Evolutionary conservation across 768 basidiomycete species (phyloP), one percentile per base, ranked within the genome.

Genomic region (Polyporus arcularius): DNA sequence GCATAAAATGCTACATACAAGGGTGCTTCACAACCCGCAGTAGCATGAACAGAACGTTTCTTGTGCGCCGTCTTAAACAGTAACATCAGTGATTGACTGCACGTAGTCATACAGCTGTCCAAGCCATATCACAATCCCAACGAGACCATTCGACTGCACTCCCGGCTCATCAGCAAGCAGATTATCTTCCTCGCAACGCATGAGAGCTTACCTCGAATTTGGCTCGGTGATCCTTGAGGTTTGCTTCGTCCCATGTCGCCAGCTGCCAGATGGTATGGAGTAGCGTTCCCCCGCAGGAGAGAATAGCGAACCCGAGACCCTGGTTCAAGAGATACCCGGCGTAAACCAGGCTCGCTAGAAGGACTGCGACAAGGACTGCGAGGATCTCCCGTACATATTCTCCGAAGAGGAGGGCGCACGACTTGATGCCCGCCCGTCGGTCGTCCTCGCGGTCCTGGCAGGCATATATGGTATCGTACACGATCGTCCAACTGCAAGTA

Each of bases 381-480:
- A 90, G 79, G 61, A 89, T 75, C 0, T 83, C 80, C 2, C 82
- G 78, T 30, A 89, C 84, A 72, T 80, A 79, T 2, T 77, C 72
- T 15, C 86, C 88, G 68, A 89, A 90, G 15, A 89, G 78, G 49
- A 92, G 81, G 0, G 91, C 90, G 28, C 88, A 92, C 6, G 89
- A 92, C 61, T 85, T 84, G 42, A 92, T 84, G n/a, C 87, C 88
- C 58, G 83, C 85, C 52, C 82, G 80, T 45, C 86, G 71, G 71
- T 92, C 90, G 74, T 92, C 91, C 57, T 79, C 73, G 56, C 87
- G 86, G 72, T 93, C 91, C 76, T 91, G 83, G 69, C 88, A 90
- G 16, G 88, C 90, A 69, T 93, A 92, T 60, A 89, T 85, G 9
- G 87, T 87, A 71, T 90, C 81, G 70, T 81, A 82, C 32, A 78